Base-by-base conservation (phyloP, 2,329 filamentous ascomycete species). In the Ophiocordyceps polyrhachis-furcata region DNA sequence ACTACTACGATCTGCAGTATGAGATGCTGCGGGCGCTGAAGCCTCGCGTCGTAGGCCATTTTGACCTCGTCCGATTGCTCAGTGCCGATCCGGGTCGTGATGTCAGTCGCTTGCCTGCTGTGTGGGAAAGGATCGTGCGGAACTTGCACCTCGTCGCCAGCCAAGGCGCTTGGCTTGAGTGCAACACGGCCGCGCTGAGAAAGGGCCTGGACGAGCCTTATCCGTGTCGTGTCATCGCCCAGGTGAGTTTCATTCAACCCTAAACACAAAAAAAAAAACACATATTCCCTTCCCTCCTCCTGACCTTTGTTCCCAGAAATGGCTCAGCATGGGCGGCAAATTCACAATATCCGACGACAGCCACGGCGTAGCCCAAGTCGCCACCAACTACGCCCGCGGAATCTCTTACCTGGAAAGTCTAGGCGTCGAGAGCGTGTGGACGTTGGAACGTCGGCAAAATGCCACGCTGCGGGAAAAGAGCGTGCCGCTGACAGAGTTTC, bases 261-360 rank as follows among this genome's bases (percentile, higher is more conserved):
- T n/a, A n/a, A n/a, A n/a, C n/a, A n/a, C n/a, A n/a, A n/a, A n/a
- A n/a, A n/a, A n/a, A n/a, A n/a, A n/a, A n/a, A n/a, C n/a, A n/a
- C n/a, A n/a, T n/a, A n/a, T n/a, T n/a, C n/a, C n/a, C n/a, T n/a
- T 28, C 8, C 25, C 9, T 28, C 8, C 25, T 28, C 8, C 9
- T 28, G 4, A 6, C 25, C 21, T 23, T 23, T 23, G 21, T 5
- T 7, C 48, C 47, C n/a, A 83, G 81, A 75, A 76, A 58, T 93
- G 86, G 67, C 56, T 87, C 45, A 63, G 62, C 8, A 70, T 84
- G 54, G 80, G 80, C 21, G 88, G 91, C 21, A 75, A 74, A 48
- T 93, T 96, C 62, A 93, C 86, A 44, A 71, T 98, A 53, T 94
- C 85, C 7, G 91, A 98, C 60, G 91, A 98, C 62, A 94, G 87